phyloP scores from a whole-genome alignment of 2,329 filamentous ascomycete genomes.

The Fusarium sp. region DNA sequence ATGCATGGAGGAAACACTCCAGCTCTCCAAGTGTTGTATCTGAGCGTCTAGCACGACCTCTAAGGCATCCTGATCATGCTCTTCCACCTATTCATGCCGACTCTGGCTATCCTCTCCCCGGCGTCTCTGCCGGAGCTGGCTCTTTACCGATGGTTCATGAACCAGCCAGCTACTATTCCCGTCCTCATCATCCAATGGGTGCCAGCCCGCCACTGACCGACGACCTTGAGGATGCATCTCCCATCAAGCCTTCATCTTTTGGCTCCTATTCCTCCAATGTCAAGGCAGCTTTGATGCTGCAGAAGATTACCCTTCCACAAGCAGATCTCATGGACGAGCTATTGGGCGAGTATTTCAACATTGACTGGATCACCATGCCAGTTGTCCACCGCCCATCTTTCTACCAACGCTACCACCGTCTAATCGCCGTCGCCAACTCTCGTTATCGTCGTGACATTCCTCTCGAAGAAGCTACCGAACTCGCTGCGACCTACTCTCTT shows the following conservation, averaged over 20 bases:
- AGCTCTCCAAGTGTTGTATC: conserved; percentile 37
- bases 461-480: conserved; percentile 46
- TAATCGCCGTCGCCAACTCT: conserved; percentile 49
- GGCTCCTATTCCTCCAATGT: conserved; percentile 50
- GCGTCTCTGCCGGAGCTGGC: conserved; percentile 28
- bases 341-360: conserved; percentile 45
- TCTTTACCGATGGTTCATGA: conserved; percentile 41
- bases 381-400: conserved; percentile 46
- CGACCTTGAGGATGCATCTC: conserved; percentile 46
- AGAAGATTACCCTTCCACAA: conserved; percentile 47
- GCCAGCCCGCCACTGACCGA: conserved; percentile 49
- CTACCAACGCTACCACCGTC: conserved; percentile 47
- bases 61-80: conserved; percentile 36
- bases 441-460: conserved; percentile 49
- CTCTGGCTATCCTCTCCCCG: conserved; percentile 30
- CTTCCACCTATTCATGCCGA: conserved; percentile 45
- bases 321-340: conserved; percentile 49
- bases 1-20: conserved; percentile 42
- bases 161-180: conserved; percentile 37
- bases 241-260: conserved; percentile 44
- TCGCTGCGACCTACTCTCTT: conserved; percentile 46
- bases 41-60: conserved; percentile 34
- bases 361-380: conserved; percentile 48
- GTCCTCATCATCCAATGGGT: conserved; percentile 39
- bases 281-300: conserved; percentile 48